Evolutionary conservation across 2,329 filamentous ascomycete genomes (phyloP), one percentile per base, ranked within the genome.

Genomic region (Basipetospora sp.): DNA sequence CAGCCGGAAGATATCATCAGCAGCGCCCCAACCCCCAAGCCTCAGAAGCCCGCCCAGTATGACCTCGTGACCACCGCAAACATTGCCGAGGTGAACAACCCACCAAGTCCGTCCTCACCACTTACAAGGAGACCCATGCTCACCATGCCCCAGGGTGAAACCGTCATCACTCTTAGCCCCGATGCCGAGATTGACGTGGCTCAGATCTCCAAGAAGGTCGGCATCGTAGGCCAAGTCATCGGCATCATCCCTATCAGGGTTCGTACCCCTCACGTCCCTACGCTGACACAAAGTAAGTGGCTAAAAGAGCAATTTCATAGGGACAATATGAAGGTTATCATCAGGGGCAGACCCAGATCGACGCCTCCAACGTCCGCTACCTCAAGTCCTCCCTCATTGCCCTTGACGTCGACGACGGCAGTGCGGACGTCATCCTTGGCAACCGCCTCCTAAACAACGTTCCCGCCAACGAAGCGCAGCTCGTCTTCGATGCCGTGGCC

Each of bases 241-340:
- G 19, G 31, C 11, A 11, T 34, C 36, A 33, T 28, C 20, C 36
- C 31, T 11, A 34, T 28, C 28, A 33, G 18, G 20, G 36, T 14
- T 31, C 17, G 6, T 25, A 6, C 22, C 22, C 6, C 22, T 25
- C 22, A 6, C 22, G 15, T 16, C 18, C 4, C 17, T 20, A 11
- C 18, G 14, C 3, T 14, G 9, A 11, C 5, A 3, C 11, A 34
- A 4, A 11, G n/a, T 16, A 8, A n/a, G n/a, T n/a, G n/a, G n/a
- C n/a, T n/a, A n/a, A n/a, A n/a, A n/a, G n/a, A n/a, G n/a, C n/a
- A n/a, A n/a, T n/a, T n/a, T n/a, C n/a, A n/a, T n/a, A n/a, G n/a
- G n/a, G n/a, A n/a, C n/a, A n/a, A n/a, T n/a, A n/a, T n/a, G n/a
- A n/a, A n/a, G n/a, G n/a, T n/a, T n/a, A n/a, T n/a, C n/a, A n/a